Conservation (phyloP, 2,329 filamentous ascomycete species). For the Neonectria ditissima region DNA sequence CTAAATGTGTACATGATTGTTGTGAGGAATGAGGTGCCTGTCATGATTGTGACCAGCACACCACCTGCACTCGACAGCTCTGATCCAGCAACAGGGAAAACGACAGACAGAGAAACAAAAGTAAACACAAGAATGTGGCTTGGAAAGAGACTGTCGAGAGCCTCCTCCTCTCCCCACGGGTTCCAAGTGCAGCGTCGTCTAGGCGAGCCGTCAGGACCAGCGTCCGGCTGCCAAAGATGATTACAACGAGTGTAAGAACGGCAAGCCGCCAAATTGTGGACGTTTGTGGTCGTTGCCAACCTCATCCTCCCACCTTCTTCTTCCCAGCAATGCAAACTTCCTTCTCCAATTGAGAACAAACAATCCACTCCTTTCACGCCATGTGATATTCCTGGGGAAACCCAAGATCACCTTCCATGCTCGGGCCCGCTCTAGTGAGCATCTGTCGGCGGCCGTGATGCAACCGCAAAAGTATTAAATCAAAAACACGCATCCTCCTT, state of each 20-base stretch:
- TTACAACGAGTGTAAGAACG: slow-evolving; percentile 67
- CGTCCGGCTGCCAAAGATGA: slow-evolving; percentile 53
- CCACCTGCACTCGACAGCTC: slow-evolving; percentile 43
- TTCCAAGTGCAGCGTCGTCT: slow-evolving; percentile 47
- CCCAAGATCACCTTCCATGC: slow-evolving; percentile 37
- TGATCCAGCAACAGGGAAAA: slow-evolving; percentile 44
- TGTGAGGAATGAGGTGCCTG: slow-evolving; percentile 41
- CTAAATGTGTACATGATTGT: slow-evolving; percentile 43
- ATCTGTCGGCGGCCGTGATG: slow-evolving; percentile 35
- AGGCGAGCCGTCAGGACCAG: slow-evolving; percentile 51
- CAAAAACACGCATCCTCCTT: slow-evolving; percentile 44
- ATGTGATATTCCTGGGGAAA: slow-evolving; percentile 29
- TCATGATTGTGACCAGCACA: slow-evolving; percentile 50
- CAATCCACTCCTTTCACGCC: slow-evolving; percentile 40
- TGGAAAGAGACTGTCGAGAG: slow-evolving; percentile 14
- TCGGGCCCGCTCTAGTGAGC: slow-evolving; percentile 33
- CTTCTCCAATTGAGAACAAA: slow-evolving; percentile 30
- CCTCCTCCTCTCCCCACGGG: slow-evolving; percentile 33
- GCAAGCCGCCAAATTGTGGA: slow-evolving; percentile 48
- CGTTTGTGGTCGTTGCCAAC: slow-evolving; percentile 44
- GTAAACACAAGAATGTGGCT: slow-evolving; percentile 53
- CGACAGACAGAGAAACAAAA: slow-evolving; percentile 51
- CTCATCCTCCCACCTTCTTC: slow-evolving; percentile 33
- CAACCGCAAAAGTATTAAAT: slow-evolving; percentile 38
- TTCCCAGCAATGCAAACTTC: slow-evolving; percentile 33